These are phyloP conservation scores for Periconia macrospinosa DNA, from an alignment of 2,329 filamentous ascomycete genomes.

Conservation along the genomic window DNA sequence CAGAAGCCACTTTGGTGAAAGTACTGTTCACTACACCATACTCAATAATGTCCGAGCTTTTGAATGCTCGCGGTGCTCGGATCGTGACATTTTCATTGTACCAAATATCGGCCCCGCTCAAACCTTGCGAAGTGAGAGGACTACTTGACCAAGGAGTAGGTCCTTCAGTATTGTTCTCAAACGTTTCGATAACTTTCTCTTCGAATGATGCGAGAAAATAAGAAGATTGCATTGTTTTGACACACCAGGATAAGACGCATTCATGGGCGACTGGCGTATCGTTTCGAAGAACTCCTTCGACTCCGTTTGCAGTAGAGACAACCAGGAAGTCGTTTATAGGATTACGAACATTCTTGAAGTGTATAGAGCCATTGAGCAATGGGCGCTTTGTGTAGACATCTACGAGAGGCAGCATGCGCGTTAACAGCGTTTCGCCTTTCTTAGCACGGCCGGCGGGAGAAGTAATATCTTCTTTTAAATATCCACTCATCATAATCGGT, in stretches of 20 bases:
- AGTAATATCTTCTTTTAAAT: neutral
- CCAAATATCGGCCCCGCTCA: no score
- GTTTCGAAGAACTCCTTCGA: constrained; percentile 6
- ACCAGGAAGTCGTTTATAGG: constrained; percentile 21
- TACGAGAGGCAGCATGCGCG: no score
- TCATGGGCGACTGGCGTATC: constrained; percentile 17
- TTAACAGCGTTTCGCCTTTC: no score
- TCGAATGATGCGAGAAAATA: constrained; percentile 20
- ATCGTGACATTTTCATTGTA: no score
- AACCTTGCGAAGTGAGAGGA: no score
- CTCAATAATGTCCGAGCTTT: constrained; percentile 1
- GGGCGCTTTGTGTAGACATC: no score
- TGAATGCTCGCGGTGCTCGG: no score
- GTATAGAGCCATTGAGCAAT: constrained; percentile 1
- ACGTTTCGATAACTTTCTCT: constrained; percentile 13
- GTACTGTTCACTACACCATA: no score
- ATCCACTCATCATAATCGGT: constrained; percentile 21
- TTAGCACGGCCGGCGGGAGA: neutral
- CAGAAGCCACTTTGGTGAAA: no score
- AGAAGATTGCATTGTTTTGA: constrained; percentile 25
- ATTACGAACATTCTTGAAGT: constrained; percentile 21
- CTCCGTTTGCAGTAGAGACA: neutral
- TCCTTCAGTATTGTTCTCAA: constrained; percentile 8
- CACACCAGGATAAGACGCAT: constrained; percentile 28
- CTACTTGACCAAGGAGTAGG: constrained; percentile 15